These are phyloP conservation scores for Corrigiola litoralis DNA, from an alignment of 179 eudicot genomes.

Conservation along the genomic window DNA sequence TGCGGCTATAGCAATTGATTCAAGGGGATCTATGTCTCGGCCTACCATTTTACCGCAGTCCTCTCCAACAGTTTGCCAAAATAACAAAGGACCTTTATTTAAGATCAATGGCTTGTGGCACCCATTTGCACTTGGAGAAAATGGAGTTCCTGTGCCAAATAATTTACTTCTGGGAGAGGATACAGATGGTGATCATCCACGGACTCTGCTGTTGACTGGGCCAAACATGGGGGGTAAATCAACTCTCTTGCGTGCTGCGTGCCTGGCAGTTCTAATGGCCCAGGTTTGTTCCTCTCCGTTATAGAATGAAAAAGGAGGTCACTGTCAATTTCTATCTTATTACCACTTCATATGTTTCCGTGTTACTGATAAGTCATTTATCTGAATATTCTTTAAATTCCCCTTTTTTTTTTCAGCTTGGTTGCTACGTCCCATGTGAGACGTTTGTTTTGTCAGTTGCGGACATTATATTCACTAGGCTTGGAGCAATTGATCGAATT, in stretches of 20 bases:
- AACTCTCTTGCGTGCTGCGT: constrained; percentile 89
- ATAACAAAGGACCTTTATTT: constrained; percentile 54
- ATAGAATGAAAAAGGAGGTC: background rate
- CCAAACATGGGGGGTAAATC: constrained; percentile 99
- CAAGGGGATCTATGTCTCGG: constrained; percentile 68
- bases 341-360: background rate
- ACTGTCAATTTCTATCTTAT: background rate
- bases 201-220: constrained; percentile 86
- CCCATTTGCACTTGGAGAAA: constrained; percentile 80
- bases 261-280: constrained; percentile 83
- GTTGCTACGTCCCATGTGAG: constrained; percentile 92
- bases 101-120: constrained; percentile 85
- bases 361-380: background rate
- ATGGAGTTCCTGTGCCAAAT: constrained; percentile 85
- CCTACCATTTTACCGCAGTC: constrained; percentile 65
- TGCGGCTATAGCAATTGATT: constrained; percentile 58
- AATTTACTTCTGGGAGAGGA: constrained; percentile 68
- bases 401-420: constrained; percentile 59
- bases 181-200: constrained; percentile 43
- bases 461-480: constrained; percentile 94
- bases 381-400: constrained; percentile 7
- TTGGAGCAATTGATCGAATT: constrained; percentile 95
- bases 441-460: constrained; percentile 68
- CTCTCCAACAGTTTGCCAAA: constrained; percentile 24
- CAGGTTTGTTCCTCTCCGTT: constrained; percentile 54